Conservation (phyloP, 179 eudicot species). For the Camellia oleifera region DNA sequence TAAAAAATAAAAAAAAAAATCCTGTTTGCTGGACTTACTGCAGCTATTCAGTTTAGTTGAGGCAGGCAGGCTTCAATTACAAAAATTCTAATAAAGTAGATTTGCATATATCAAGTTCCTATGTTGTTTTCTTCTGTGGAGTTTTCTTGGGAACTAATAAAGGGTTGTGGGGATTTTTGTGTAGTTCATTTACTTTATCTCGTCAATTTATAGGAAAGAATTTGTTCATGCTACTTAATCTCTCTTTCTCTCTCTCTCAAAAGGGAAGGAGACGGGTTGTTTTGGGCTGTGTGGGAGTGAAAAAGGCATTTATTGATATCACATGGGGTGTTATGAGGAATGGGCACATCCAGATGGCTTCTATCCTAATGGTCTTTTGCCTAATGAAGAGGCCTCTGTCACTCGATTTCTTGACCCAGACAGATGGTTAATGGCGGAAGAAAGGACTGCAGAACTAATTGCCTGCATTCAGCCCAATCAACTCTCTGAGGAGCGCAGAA, state of each 20-base stretch:
- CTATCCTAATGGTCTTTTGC: constrained; percentile 47
- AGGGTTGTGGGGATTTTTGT: not conserved
- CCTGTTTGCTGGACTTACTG: not conserved
- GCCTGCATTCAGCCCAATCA: constrained; percentile 47
- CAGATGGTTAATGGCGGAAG: constrained; percentile 57
- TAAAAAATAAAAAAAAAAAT: not conserved
- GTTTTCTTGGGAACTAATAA: not conserved
- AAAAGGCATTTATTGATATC: constrained; percentile 6
- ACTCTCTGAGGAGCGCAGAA: constrained; percentile 50
- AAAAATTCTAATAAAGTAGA: not conserved
- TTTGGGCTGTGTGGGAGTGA: constrained; percentile 8
- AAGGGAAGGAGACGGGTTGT: not conserved
- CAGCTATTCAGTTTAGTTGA: not conserved
- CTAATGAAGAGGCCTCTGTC: constrained; percentile 35
- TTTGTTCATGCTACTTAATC: not conserved
- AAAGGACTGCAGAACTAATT: constrained; percentile 46
- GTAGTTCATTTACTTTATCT: not conserved
- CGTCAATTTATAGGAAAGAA: not conserved
- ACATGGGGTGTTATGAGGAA: constrained; percentile 44
- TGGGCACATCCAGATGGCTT: constrained; percentile 28
- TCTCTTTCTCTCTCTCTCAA: not conserved
- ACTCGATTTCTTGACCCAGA: constrained; percentile 38
- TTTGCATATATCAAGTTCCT: not conserved
- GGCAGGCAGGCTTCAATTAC: not conserved
- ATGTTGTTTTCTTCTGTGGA: not conserved